phyloP scores from a whole-genome alignment of 805 yeast genomes.

The Suhomyces sp. region DNA sequence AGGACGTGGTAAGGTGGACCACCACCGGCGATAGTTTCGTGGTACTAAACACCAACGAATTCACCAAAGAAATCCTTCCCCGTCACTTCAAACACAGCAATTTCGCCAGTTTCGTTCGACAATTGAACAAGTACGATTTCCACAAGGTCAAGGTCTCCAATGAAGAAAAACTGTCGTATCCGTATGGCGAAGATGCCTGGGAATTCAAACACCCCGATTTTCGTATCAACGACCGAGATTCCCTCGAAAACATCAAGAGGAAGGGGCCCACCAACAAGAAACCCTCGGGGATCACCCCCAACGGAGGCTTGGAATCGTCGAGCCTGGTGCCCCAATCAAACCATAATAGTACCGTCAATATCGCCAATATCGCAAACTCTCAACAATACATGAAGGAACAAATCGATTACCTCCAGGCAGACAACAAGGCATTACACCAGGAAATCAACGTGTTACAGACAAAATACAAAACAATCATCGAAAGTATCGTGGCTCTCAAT shows the following conservation, averaged over 20 bases:
- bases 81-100: conserved; percentile 92
- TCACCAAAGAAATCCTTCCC: conserved; percentile 85
- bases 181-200: conserved; percentile 83
- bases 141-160: conserved; percentile 84
- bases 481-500: conserved; percentile 57
- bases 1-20: conserved; percentile 82
- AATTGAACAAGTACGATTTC: conserved; percentile 93
- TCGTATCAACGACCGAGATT: conserved; percentile 68
- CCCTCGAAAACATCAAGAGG: conserved; percentile 82
- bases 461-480: conserved; percentile 65
- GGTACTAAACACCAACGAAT: conserved; percentile 85
- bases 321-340: conserved; percentile 3
- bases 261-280: conserved; percentile 67
- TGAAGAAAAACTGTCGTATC: conserved; percentile 53
- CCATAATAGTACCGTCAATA: conserved; percentile 7
- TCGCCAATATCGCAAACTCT: conserved; percentile 4
- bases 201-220: conserved; percentile 93
- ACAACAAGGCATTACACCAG: conserved; percentile 31
- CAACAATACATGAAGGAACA: conserved; percentile 26
- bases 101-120: conserved; percentile 93
- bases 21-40: conserved; percentile 82
- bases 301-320: conserved; percentile 5
- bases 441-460: conserved; percentile 43
- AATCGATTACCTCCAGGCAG: conserved; percentile 34
- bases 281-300: conserved; percentile 10